Base-by-base conservation (phyloP, 208 protist species). In the Perkinsela sp. region DNA sequence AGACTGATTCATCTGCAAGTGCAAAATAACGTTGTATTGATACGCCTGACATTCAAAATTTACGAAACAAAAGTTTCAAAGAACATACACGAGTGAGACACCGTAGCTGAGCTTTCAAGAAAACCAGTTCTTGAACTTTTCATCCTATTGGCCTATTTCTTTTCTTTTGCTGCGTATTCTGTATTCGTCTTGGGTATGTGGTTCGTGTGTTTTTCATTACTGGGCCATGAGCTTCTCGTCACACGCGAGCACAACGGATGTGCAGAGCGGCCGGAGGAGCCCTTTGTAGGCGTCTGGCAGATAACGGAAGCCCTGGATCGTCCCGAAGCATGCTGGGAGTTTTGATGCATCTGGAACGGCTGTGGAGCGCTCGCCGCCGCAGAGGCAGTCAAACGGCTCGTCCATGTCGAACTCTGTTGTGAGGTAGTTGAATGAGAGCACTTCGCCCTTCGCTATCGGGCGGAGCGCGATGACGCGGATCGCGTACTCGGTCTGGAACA, bases 351-450 rank as follows among this genome's bases (percentile, higher is more conserved):
- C 40, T 22, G 6, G 13, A 22, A 57, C 40, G 13, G 6, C 40
- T 6, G 40, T 22, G 22, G 6, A 6, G 40, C 40, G 40, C 29
- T 68, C 29, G 30, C 73, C 40, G 0, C 77, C 76, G 74, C 85
- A 91, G 29, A 85, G 69, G 70, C 85, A 91, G 22, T 68, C 69
- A 72, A 91, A 91, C 13, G 85, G 83, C 6, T 67, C 78, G 74
- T 79, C 80, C 85, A 91, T 87, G 75, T 91, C 82, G 81, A 80
- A 91, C 77, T 91, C 85, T 31, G 85, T 91, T 13, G 80, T 82
- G 29, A 91, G 75, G 77, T 89, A 91, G 75, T 91, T 91, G 73
- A 89, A 91, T 2, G 82, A 78, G 70, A 91, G 81, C 70, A 87
- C 16, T 72, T 89, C 85, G 2, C 80, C 83, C 1, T 74, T 70